These are phyloP conservation scores for Pythium plurisporium DNA, from an alignment of 352 stramenopile genomes.

Conservation along the genomic window DNA sequence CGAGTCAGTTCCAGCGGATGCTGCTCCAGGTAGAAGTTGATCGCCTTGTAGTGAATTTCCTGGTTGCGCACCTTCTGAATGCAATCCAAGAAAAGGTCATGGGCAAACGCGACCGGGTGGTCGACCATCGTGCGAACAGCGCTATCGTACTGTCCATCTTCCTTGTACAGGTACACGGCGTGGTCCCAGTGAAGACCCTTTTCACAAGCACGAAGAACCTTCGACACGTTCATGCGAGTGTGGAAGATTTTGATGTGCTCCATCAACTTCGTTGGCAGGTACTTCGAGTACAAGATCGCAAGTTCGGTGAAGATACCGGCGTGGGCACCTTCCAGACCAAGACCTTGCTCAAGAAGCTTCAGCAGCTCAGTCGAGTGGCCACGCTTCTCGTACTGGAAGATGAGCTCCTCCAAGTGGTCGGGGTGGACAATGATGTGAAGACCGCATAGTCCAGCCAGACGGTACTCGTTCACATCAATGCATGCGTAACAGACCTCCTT, in stretches of 20 bases:
- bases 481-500: conserved; percentile 99
- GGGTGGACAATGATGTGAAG: conserved; percentile 99
- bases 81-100: conserved; percentile 99
- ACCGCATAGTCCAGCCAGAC: conserved; percentile 96
- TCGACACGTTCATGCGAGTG: conserved; percentile 98
- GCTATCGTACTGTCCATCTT: conserved; percentile 99
- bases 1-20: conserved; percentile 96
- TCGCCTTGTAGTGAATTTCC: conserved; percentile 99
- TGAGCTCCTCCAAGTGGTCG: conserved; percentile 99
- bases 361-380: conserved; percentile 96
- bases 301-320: conserved; percentile 99
- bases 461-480: conserved; percentile 97
- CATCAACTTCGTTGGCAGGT: conserved; percentile 99
- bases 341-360: conserved; percentile 98
- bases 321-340: conserved; percentile 98
- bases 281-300: conserved; percentile 99
- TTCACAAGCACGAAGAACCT: conserved; percentile 97
- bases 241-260: conserved; percentile 99
- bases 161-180: conserved; percentile 99
- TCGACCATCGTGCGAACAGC: conserved; percentile 99
- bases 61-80: conserved; percentile 99
- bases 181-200: conserved; percentile 98
- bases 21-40: conserved; percentile 98
- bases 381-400: conserved; percentile 98
- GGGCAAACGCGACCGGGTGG: conserved; percentile 94